Conservation (phyloP, 257 asterid genomes). For the Solanum boliviense region DNA sequence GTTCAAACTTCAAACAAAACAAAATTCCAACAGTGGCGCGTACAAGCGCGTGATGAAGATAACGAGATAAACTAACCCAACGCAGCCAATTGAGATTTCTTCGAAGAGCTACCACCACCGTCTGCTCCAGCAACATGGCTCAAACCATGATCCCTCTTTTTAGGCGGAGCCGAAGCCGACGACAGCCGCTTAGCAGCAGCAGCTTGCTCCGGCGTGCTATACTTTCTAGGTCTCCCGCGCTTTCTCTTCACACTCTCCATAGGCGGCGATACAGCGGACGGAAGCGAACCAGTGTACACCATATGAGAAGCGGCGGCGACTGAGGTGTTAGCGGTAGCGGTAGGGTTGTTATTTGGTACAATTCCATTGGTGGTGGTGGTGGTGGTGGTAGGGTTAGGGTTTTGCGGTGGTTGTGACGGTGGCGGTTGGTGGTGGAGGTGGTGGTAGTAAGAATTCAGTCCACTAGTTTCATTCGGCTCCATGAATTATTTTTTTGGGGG, state of each 20-base stretch:
- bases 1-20: background rate
- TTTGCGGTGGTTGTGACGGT: background rate
- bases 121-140: slow-evolving; percentile 5
- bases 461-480: slow-evolving; percentile 47
- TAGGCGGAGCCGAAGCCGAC: slow-evolving; percentile 21
- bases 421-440: slow-evolving; percentile 16
- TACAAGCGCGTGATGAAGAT: background rate
- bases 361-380: slow-evolving; percentile 17
- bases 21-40: background rate
- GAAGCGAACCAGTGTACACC: slow-evolving; percentile 28
- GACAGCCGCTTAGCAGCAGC: slow-evolving; percentile 40
- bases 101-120: slow-evolving; percentile 14
- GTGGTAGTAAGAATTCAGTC: slow-evolving; percentile 40
- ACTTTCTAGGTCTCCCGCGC: slow-evolving; percentile 46
- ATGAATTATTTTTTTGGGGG: slow-evolving; percentile 2
- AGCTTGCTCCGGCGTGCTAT: slow-evolving; percentile 36
- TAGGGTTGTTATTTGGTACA: background rate
- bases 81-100: slow-evolving; percentile 24
- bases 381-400: slow-evolving; percentile 6
- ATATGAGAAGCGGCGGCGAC: slow-evolving; percentile 8
- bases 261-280: slow-evolving; percentile 22
- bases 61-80: slow-evolving; percentile 5
- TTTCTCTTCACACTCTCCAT: slow-evolving; percentile 29
- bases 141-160: slow-evolving; percentile 22
- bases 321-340: background rate